Base-by-base conservation (phyloP, 306 rosid genomes). In the Glycine soja region DNA sequence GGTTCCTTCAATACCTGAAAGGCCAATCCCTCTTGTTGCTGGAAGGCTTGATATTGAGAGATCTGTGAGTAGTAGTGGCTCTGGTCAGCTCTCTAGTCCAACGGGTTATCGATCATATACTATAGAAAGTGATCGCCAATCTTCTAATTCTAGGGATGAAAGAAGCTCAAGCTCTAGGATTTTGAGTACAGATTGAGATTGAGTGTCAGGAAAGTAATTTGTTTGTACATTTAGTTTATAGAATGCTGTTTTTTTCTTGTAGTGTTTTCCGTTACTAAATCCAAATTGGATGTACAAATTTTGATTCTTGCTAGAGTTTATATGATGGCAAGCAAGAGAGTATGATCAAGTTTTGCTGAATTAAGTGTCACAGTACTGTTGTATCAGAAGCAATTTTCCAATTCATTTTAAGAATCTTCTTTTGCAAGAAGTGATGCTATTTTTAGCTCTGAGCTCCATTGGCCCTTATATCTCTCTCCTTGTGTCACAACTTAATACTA, bases 1-100 rank as follows among this genome's bases (percentile, higher is more conserved):
- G 0, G 88, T 93, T 48, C 99, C 99, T 1, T 74, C 92, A 1
- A 91, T 95, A 62, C 97, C 98, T 0, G 97, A 87, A 72, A 73
- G 99, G 19, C 96, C 98, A 30, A 86, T 95, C 56, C 85, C 99
- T 71, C 73, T 95, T 5, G 97, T 95, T 38, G 90, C 99, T 11
- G 87, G 85, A 52, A 83, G 86, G 63, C 69, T 85, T 77, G 97
- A 95, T 70, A 95, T 95, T 36, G 94, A 88, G 81, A 87, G 94
- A 73, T 89, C 95, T 9, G 73, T 79, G 3, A 90, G 94, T 36
- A 89, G 89, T 79, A 62, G 87, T 32, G 86, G 94, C 73, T 95
- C 97, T 0, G 86, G 86, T 51, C 89, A 83, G 76, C 88, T 86
- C 67, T 84, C 90, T 46, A 83, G 92, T 72, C 69, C 93, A 15